Evolutionary conservation across 2,329 filamentous ascomycete genomes (phyloP), one percentile per base, ranked within the genome.

Genomic region (Scolecobasidium constrictum): DNA sequence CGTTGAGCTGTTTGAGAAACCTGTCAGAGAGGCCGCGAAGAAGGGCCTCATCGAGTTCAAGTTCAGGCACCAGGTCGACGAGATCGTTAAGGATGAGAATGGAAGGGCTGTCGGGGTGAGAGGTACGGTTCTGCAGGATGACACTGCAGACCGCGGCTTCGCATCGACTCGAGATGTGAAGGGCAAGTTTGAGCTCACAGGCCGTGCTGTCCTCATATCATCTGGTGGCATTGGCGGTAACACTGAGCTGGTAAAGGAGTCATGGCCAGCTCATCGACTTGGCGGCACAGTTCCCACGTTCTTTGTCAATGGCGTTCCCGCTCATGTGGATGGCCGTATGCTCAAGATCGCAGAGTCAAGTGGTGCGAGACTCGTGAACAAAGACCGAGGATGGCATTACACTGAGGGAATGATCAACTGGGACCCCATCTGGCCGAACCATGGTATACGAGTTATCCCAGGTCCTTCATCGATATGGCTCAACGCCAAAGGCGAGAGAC

Each of bases 371-470:
- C 52, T 78, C 46, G 65, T 79, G 60, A 79, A 80, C 57, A 66
- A 69, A 38, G 76, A 79, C 51, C 63, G 76, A 35, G 78, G 79
- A 75, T 80, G 76, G 76, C 75, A 79, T 54, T 80, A 80, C 53
- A 78, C 74, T 9, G 76, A 80, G 50, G 76, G 76, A 0, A 55
- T 80, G 9, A 62, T 67, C 42, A 78, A 80, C 53, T 79, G 75
- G 75, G 59, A 78, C 43, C 64, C 74, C 3, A 77, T 79, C 55
- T 79, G 75, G 75, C 75, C 74, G 0, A 46, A 51, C 12, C 76
- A 79, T 50, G 75, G 75, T 16, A 79, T 79, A 48, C 72, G 75
- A 23, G 66, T 79, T 2, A 59, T 79, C 12, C 73, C 76, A 0
- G 76, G 70, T 0, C 76, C 76, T 0, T 78, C 74, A 0, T 76